These are phyloP conservation scores for Fusarium domesticum DNA, from an alignment of 2,329 filamentous ascomycete species.

Conservation along the genomic window DNA sequence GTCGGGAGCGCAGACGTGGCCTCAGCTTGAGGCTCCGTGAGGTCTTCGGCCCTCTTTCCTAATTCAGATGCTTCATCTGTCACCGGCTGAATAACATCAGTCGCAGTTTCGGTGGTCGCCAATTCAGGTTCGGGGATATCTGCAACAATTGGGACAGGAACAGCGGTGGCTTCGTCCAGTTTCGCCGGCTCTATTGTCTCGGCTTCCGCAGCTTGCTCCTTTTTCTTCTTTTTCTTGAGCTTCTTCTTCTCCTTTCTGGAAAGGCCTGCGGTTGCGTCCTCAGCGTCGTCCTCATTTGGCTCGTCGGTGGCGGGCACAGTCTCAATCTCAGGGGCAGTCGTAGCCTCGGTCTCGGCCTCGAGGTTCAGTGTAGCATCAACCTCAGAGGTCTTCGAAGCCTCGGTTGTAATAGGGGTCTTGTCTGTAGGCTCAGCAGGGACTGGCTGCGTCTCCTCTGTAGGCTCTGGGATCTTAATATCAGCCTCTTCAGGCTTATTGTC, in stretches of 20 bases:
- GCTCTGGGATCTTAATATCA: background rate
- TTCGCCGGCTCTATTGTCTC: constrained; percentile 2
- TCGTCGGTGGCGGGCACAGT: background rate
- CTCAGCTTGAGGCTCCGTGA: background rate
- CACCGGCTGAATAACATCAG: background rate
- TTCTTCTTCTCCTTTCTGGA: constrained; percentile 11
- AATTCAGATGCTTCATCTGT: background rate
- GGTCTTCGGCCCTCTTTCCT: background rate
- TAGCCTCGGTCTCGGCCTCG: no score
- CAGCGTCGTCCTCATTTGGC: background rate
- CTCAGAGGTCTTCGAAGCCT: background rate
- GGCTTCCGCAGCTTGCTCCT: background rate
- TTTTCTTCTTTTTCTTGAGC: constrained; percentile 3
- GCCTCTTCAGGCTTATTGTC: background rate
- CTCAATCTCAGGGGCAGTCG: background rate
- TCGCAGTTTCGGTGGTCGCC: background rate
- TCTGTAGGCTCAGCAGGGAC: background rate
- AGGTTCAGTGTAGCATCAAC: no score
- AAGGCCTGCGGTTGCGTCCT: background rate
- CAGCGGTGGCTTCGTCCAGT: background rate
- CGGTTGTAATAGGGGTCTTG: background rate
- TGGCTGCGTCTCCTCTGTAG: background rate
- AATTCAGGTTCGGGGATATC: background rate
- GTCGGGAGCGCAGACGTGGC: background rate
- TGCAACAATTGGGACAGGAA: background rate